Base-by-base conservation (phyloP, 73 alveolate species). In the Paramecium primaurelia region DNA sequence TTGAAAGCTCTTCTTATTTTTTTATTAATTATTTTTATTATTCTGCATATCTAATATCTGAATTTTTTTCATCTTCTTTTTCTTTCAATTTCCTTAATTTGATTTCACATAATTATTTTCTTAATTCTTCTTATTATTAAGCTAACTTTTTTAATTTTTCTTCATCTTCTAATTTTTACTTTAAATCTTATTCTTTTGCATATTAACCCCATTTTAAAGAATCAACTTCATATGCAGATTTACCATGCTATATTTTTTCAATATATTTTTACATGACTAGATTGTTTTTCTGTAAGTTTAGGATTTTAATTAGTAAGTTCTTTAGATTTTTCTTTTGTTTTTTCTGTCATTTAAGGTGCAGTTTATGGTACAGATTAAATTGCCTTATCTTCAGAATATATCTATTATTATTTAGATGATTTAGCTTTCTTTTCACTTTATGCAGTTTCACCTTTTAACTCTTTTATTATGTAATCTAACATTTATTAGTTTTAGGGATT, bases 401-500 rank as follows among this genome's bases (percentile, higher is more conserved):
- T 36, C 2, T 9, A 11, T 28, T 73, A 16, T 73, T 73, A 11
- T 30, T 36, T 40, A 6, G 40, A 36, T 9, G 87, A 12, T 73
- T 40, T 40, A n/a, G 40, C 37, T 73, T 73, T 54, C 69, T 54
- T 54, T 18, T 54, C 69, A 54, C 87, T 73, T 38, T 73, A 37
- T 36, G 59, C 59, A 54, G 69, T 54, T 38, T 73, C 87, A 30
- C 84, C 87, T 73, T 73, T 37, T 20, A 73, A 22, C n/a, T 73
- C 87, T 38, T 73, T 73, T 9, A 73, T 73, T 3, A 73, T 73
- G 22, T 73, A 73, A n/a, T 73, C 59, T 3, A 73, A 10, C 87
- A 73, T 73, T 44, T 73, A 14, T 73, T 73, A 38, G 59, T 73
- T 73, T 73, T 40, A 16, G 6, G 87, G 87, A 73, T 73, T 73